Evolutionary conservation across 441 rosid genomes (phyloP).

Genomic region (Populus hybrid): DNA sequence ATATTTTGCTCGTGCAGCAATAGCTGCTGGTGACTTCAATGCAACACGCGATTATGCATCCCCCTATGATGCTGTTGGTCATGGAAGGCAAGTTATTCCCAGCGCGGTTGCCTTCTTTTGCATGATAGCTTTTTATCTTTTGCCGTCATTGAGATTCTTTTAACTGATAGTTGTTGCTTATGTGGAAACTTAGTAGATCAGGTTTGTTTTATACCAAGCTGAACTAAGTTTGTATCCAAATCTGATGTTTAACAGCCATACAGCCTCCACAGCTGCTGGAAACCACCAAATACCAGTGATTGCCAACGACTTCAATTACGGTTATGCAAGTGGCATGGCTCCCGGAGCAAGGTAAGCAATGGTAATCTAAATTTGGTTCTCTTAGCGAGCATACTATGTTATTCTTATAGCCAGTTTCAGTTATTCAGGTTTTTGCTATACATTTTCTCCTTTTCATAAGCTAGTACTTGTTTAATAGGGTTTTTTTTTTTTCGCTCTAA

Average conservation of each 20-base stretch:
- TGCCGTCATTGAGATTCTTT: not conserved
- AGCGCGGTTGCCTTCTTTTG: not conserved
- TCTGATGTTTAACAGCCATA: constrained; percentile 53
- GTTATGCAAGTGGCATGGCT: constrained; percentile 94
- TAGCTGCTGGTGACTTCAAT: constrained; percentile 48
- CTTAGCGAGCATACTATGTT: not conserved
- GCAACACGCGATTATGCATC: constrained; percentile 42
- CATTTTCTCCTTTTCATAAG: not conserved
- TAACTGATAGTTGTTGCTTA: not conserved
- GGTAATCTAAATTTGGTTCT: constrained; percentile 3
- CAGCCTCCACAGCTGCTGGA: constrained; percentile 90
- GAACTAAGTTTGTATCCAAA: constrained; percentile 1
- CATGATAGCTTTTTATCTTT: not conserved
- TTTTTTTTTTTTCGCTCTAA: not conserved
- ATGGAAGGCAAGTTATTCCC: constrained; percentile 47
- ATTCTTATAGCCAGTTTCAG: constrained; percentile 16
- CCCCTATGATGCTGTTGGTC: constrained; percentile 57
- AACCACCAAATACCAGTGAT: constrained; percentile 73
- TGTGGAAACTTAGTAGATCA: not conserved
- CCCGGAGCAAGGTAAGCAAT: constrained; percentile 79
- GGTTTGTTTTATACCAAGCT: not conserved
- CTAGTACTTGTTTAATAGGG: not conserved
- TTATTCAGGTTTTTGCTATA: not conserved
- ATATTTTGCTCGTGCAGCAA: constrained; percentile 50
- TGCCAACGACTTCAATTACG: constrained; percentile 70